These are phyloP conservation scores for Chaetomium strumarium DNA, from an alignment of 2,329 filamentous ascomycete species.

Conservation along the genomic window DNA sequence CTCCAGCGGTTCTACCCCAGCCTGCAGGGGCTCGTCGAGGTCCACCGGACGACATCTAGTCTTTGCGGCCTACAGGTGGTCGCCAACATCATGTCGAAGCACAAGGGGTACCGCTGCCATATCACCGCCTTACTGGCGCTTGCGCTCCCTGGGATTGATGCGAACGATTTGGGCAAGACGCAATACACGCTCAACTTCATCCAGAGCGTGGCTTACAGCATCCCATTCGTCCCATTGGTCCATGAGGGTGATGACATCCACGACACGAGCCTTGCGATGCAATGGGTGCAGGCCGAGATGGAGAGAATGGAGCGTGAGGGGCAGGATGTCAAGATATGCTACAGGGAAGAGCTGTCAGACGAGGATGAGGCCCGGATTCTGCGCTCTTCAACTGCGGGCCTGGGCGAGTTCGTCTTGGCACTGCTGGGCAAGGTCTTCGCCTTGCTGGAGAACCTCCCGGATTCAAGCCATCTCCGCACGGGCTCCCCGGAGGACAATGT, in stretches of 20 bases:
- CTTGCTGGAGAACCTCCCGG: constrained; percentile 87
- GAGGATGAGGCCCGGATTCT: constrained; percentile 83
- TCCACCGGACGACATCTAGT: constrained; percentile 92
- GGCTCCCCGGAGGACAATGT: constrained; percentile 95
- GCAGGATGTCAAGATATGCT: constrained; percentile 78
- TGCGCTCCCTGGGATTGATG: constrained; percentile 90
- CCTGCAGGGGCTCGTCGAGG: constrained; percentile 92
- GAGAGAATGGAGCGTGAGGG: constrained; percentile 88
- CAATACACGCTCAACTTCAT: constrained; percentile 92
- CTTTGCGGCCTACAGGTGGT: constrained; percentile 88
- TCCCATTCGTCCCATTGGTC: constrained; percentile 81
- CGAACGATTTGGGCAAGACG: constrained; percentile 95
- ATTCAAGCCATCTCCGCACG: constrained; percentile 78
- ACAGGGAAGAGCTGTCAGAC: constrained; percentile 72
- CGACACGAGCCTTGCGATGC: constrained; percentile 71
- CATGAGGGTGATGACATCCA: constrained; percentile 61
- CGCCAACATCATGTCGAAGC: constrained; percentile 81
- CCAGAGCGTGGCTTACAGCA: constrained; percentile 91
- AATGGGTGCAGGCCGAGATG: constrained; percentile 93
- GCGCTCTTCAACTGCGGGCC: constrained; percentile 87
- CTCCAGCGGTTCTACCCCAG: constrained; percentile 95
- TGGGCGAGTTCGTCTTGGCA: constrained; percentile 86
- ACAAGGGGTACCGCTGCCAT: constrained; percentile 95
- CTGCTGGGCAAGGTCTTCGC: constrained; percentile 94
- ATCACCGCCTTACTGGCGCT: constrained; percentile 90